Percentiles rank a stretch among this genome's conserved stretches.
phyloP scores from a whole-genome alignment of 805 yeast species.

The Phaffomyces opuntiae region DNA sequence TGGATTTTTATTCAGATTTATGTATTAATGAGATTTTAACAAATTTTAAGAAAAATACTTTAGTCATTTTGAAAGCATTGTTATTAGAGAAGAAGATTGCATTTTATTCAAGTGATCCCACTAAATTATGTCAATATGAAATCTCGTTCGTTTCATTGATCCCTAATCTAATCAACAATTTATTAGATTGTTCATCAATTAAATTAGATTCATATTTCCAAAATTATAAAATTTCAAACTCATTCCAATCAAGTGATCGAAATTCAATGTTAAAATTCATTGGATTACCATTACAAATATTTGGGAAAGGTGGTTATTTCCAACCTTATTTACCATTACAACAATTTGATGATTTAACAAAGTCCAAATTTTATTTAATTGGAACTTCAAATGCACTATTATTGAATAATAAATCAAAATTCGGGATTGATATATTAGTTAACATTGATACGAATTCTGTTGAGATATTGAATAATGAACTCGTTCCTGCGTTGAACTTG shows the following conservation, averaged over 20 bases:
- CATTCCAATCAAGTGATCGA: constrained; percentile 72
- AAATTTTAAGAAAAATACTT: constrained; percentile 48
- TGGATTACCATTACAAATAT: constrained; percentile 83
- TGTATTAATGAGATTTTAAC: constrained; percentile 58
- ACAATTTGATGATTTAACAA: constrained; percentile 68
- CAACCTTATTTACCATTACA: constrained; percentile 93
- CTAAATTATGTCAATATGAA: constrained; percentile 73
- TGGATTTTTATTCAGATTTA: constrained; percentile 67
- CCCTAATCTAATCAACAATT: constrained; percentile 67
- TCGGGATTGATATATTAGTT: constrained; percentile 61
- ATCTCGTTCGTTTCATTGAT: constrained; percentile 77
- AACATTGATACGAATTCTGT: constrained; percentile 49
- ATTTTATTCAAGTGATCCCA: constrained; percentile 75
- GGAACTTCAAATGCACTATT: constrained; percentile 88
- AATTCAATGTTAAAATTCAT: constrained; percentile 68
- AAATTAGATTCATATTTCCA: constrained; percentile 46
- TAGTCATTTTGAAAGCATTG: constrained; percentile 70
- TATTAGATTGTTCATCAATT: constrained; percentile 80
- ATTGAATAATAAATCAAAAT: constrained; percentile 50
- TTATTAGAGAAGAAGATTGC: constrained; percentile 68
- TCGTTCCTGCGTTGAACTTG: constrained; percentile 38
- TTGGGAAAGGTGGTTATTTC: constrained; percentile 82
- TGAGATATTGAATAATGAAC: constrained; percentile 38
- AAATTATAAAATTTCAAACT: constrained; percentile 48
- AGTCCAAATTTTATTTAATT: constrained; percentile 58